Evolutionary conservation across 805 yeast genomes (phyloP).

Genomic region (Lipomyces japonicus): DNA sequence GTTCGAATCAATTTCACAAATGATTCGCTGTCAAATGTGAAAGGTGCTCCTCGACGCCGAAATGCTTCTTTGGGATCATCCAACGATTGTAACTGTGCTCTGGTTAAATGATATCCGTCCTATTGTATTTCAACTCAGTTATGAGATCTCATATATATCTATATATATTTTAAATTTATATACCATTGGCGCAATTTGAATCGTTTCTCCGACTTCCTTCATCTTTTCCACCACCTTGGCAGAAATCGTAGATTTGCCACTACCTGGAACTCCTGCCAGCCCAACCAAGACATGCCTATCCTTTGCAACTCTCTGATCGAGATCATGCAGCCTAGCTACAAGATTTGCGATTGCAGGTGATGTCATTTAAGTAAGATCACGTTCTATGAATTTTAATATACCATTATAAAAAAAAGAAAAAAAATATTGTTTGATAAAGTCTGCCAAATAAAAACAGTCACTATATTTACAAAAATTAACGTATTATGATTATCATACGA

Average conservation of each 20-base stretch:
- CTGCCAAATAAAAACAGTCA: too few relatives aligned
- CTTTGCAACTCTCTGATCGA: background rate
- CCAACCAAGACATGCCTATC: background rate
- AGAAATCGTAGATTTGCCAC: conserved; percentile 47
- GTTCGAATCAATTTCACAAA: conserved; percentile 39
- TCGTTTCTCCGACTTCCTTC: background rate
- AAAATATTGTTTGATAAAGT: too few relatives aligned
- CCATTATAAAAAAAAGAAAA: too few relatives aligned
- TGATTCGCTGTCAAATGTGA: conserved; percentile 65
- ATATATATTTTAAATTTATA: too few relatives aligned
- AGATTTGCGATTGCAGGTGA: too few relatives aligned
- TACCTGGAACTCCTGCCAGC: background rate
- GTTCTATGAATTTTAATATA: too few relatives aligned
- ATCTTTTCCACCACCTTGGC: conserved; percentile 57
- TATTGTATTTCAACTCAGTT: too few relatives aligned
- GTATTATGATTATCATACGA: too few relatives aligned
- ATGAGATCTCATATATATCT: too few relatives aligned
- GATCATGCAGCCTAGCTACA: background rate
- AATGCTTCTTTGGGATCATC: conserved; percentile 22
- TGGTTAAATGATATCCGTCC: background rate
- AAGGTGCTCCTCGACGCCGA: conserved; percentile 73
- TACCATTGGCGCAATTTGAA: background rate
- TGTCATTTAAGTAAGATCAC: too few relatives aligned
- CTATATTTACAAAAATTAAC: too few relatives aligned
- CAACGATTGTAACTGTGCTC: background rate